These are phyloP conservation scores for Cyberlindnera meyerae DNA, from an alignment of 805 yeast genomes.

Conservation along the genomic window DNA sequence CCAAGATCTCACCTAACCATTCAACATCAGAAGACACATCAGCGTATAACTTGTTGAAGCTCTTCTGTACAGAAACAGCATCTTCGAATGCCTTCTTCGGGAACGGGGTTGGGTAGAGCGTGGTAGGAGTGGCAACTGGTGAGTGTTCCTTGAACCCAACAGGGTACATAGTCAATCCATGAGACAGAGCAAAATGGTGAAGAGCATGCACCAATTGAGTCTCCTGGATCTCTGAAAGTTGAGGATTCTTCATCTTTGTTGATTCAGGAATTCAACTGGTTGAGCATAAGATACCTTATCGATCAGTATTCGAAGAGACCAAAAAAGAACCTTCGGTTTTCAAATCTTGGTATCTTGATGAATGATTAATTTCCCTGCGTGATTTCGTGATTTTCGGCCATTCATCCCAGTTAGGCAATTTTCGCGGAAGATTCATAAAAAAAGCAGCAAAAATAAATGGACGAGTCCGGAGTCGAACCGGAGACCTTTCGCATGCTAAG, in stretches of 20 bases:
- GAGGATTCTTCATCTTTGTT: no score
- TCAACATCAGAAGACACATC: conserved; percentile 50
- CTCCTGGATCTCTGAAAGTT: conserved; percentile 19
- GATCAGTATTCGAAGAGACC: background rate
- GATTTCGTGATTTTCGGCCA: background rate
- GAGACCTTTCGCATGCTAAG: conserved; percentile 78
- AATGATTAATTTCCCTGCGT: no score
- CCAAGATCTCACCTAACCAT: conserved; percentile 60
- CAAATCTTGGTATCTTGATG: no score
- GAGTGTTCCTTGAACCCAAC: conserved; percentile 42
- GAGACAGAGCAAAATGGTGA: conserved; percentile 71
- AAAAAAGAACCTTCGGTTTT: no score
- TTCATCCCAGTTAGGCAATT: conserved; percentile 1
- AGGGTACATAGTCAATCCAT: conserved; percentile 83
- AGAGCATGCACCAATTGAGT: conserved; percentile 38
- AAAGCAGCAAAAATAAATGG: conserved; percentile 33
- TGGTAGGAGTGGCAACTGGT: conserved; percentile 73
- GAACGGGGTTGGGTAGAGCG: conserved; percentile 87
- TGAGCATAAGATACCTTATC: no score
- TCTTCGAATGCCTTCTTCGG: conserved; percentile 61
- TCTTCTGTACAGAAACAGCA: conserved; percentile 61
- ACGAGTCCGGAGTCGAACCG: conserved; percentile 76
- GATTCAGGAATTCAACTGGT: no score
- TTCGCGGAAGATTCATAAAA: conserved; percentile 2
- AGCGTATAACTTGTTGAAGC: conserved; percentile 72